Evolutionary conservation across 2,329 filamentous ascomycete species (phyloP).

Genomic region (Talaromyces sp.): DNA sequence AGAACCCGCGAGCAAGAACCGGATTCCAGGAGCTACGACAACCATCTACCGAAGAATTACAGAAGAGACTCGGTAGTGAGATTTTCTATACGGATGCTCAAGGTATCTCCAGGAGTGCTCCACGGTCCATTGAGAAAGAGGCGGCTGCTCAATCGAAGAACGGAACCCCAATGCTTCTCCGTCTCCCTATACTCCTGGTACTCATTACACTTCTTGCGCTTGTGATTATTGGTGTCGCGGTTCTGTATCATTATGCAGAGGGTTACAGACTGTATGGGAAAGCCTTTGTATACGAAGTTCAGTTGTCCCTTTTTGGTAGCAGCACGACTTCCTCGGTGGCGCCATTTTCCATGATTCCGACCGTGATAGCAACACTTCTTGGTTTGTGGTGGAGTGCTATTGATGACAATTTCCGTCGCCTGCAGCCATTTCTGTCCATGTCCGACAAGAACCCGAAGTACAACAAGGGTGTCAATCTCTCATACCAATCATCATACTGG

Average conservation of each 20-base stretch:
- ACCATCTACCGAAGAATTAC: conserved; percentile 9
- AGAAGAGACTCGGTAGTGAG: conserved; percentile 2
- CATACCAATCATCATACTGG: conserved; percentile 21
- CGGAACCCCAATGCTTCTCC: conserved; percentile 17
- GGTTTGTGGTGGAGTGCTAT: conserved; percentile 24
- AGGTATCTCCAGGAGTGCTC: conserved; percentile 2
- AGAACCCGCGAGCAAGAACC: background rate
- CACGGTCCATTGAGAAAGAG: background rate
- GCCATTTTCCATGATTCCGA: conserved; percentile 20
- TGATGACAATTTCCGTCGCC: conserved; percentile 18
- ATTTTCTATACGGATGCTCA: conserved; percentile 9
- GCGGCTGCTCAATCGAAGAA: conserved; percentile 10
- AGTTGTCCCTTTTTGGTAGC: conserved; percentile 8
- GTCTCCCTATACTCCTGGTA: conserved; percentile 9
- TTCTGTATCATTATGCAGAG: conserved; percentile 15
- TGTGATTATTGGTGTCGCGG: conserved; percentile 10
- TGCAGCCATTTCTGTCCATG: conserved; percentile 18
- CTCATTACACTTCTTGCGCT: background rate
- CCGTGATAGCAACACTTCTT: conserved; percentile 13
- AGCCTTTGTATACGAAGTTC: conserved; percentile 18
- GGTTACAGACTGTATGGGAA: conserved; percentile 11
- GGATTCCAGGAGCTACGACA: conserved; percentile 12
- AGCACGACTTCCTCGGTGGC: conserved; percentile 13
- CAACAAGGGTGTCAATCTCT: conserved; percentile 6
- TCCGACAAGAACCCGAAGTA: background rate